phyloP scores from a whole-genome alignment of 2,329 filamentous ascomycete species.

The Xylariaceae sp. region DNA sequence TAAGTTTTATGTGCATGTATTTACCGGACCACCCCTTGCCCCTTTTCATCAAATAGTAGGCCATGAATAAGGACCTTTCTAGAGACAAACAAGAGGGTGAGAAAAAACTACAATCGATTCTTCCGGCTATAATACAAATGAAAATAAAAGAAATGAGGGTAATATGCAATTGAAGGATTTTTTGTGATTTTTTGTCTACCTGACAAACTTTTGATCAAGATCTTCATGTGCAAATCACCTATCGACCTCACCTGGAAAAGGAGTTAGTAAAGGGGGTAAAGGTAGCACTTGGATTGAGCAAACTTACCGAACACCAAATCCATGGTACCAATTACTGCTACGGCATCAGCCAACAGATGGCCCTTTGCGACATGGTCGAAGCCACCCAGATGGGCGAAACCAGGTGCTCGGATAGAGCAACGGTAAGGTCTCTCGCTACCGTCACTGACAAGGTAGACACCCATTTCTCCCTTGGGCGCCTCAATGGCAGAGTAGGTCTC shows the following conservation, averaged over 20 bases:
- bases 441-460: slow-evolving; percentile 91
- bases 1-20: slow-evolving; percentile 17
- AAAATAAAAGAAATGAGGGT: slow-evolving; percentile 22
- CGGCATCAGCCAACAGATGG: slow-evolving; percentile 90
- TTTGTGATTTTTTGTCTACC: slow-evolving; percentile 13
- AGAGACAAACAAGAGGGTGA: neutral
- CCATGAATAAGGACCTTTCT: neutral
- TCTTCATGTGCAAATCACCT: slow-evolving; percentile 38
- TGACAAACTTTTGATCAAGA: slow-evolving; percentile 7
- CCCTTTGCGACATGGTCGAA: slow-evolving; percentile 93
- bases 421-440: slow-evolving; percentile 94
- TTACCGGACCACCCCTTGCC: slow-evolving; percentile 14
- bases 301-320: slow-evolving; percentile 79
- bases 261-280: slow-evolving; percentile 31
- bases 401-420: slow-evolving; percentile 94
- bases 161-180: slow-evolving; percentile 8
- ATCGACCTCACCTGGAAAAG: slow-evolving; percentile 53
- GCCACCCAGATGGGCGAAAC: slow-evolving; percentile 88
- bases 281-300: neutral
- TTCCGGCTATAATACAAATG: slow-evolving; percentile 30
- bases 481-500: slow-evolving; percentile 98
- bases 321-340: slow-evolving; percentile 90
- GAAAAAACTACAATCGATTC: neutral
- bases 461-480: slow-evolving; percentile 99
- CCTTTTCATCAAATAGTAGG: neutral